Conservation (phyloP, 306 rosid genomes). For the Trichosanthes truncata region DNA sequence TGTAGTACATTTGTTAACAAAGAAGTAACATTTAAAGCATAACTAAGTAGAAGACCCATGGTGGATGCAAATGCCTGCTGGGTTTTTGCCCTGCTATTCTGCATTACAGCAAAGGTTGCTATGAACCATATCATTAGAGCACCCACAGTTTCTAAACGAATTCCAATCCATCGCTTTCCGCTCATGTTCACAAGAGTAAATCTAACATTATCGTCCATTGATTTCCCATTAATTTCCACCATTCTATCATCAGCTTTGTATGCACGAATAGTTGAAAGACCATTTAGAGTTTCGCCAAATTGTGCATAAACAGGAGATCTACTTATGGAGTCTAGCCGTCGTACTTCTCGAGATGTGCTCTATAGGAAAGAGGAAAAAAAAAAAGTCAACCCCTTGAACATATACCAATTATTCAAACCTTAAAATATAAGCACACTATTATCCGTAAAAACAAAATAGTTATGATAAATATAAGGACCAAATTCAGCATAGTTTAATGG, state of each 20-base stretch:
- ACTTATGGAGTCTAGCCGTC: constrained; percentile 83
- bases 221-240: constrained; percentile 59
- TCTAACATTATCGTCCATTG: constrained; percentile 33
- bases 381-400: not conserved
- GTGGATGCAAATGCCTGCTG: constrained; percentile 40
- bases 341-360: constrained; percentile 91
- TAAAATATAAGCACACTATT: not conserved
- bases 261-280: constrained; percentile 76
- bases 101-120: constrained; percentile 41
- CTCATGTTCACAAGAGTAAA: constrained; percentile 32
- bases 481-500: not conserved
- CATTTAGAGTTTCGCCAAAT: constrained; percentile 89
- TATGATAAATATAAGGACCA: not conserved
- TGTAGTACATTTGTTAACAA: constrained; percentile 72
- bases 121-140: constrained; percentile 43
- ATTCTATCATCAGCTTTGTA: constrained; percentile 88
- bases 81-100: constrained; percentile 34
- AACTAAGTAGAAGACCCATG: constrained; percentile 52
- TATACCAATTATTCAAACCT: not conserved
- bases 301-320: constrained; percentile 97
- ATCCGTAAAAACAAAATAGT: not conserved
- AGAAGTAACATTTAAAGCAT: constrained; percentile 74
- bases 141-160: constrained; percentile 37
- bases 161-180: constrained; percentile 41
- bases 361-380: constrained; percentile 20